Percentiles rank a stretch among this genome's conserved stretches.
phyloP scores from a whole-genome alignment of 306 rosid species.

The Nissolia schottii region DNA sequence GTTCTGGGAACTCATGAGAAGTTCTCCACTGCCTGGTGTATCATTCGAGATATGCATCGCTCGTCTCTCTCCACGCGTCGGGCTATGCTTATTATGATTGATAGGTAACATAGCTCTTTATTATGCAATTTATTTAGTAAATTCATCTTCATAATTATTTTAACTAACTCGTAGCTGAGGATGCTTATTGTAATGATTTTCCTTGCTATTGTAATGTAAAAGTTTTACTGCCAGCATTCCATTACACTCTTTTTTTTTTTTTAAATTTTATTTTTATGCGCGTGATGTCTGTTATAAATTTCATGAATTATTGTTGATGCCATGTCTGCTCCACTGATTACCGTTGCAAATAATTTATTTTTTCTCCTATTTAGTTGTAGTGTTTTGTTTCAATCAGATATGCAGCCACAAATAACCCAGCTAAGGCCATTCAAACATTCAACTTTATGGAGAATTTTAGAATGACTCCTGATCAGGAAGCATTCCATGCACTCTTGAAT shows the following conservation, averaged over 20 bases:
- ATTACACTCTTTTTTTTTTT: too few species aligned
- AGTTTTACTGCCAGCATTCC: not conserved
- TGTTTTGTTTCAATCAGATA: slow-evolving; percentile 50
- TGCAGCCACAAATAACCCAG: slow-evolving; percentile 60
- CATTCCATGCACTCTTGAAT: slow-evolving; percentile 49
- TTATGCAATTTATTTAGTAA: not conserved
- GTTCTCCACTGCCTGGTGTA: slow-evolving; percentile 76
- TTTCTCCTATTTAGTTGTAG: not conserved
- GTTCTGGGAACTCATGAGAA: slow-evolving; percentile 66
- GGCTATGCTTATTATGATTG: slow-evolving; percentile 83
- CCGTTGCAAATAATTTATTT: not conserved
- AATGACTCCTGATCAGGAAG: slow-evolving; percentile 69
- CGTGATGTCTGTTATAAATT: not conserved
- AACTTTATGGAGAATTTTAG: slow-evolving; percentile 75
- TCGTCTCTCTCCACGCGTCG: slow-evolving; percentile 51
- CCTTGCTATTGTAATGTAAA: not conserved
- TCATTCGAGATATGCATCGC: slow-evolving; percentile 64
- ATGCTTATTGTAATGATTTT: slow-evolving; percentile 13
- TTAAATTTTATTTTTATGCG: not conserved
- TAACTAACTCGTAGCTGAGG: not conserved
- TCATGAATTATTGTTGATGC: slow-evolving; percentile 9
- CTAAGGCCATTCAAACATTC: slow-evolving; percentile 63
- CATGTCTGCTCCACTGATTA: not conserved
- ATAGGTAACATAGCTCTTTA: slow-evolving; percentile 44
- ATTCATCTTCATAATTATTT: slow-evolving; percentile 4